phyloP scores from a whole-genome alignment of 495 filamentous ascomycete species.

The Echria macrotheca region DNA sequence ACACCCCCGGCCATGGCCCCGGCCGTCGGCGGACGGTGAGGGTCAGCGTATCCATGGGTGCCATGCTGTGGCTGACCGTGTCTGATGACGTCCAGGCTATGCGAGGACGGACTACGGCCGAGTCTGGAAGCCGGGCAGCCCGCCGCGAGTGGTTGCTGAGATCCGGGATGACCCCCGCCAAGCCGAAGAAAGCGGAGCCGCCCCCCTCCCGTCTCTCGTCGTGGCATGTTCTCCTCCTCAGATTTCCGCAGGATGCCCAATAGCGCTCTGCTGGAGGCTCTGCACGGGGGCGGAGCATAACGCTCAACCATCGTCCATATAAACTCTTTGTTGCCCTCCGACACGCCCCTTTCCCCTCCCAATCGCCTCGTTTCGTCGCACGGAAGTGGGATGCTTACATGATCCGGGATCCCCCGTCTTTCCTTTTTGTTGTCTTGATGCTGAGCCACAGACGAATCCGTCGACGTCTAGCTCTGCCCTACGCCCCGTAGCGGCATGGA shows the following conservation, averaged over 20 bases:
- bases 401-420: not conserved
- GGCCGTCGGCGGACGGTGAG: too few species aligned
- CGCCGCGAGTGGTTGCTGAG: too few species aligned
- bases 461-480: not conserved
- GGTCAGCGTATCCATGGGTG: too few species aligned
- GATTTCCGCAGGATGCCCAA: too few species aligned
- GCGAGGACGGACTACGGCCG: not conserved
- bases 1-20: too few species aligned
- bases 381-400: not conserved
- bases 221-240: not conserved
- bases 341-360: not conserved
- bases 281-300: slow-evolving; percentile 3
- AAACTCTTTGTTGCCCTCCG: not conserved
- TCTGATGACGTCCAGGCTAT: slow-evolving; percentile 1
- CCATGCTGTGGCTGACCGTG: not conserved
- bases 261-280: not conserved
- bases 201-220: not conserved
- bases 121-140: too few species aligned
- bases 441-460: too few species aligned
- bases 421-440: too few species aligned
- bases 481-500: not conserved
- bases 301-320: not conserved
- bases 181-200: not conserved
- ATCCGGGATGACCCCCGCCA: too few species aligned
- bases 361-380: not conserved